phyloP scores from a whole-genome alignment of 2,329 filamentous ascomycete species.

The Diaporthe citriasiana region DNA sequence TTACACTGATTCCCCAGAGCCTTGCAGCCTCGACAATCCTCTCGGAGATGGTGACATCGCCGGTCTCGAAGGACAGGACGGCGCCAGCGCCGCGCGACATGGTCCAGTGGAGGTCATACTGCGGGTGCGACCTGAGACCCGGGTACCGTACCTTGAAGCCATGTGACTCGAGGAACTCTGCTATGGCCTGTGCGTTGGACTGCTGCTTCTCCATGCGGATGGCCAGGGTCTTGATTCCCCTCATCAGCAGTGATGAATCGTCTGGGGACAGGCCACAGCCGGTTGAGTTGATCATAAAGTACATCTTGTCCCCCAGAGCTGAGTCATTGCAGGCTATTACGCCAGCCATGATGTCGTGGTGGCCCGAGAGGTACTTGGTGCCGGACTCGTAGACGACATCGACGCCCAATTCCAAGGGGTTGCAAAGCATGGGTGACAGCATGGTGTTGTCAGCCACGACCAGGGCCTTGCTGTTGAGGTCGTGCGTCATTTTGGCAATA shows the following conservation, averaged over 20 bases:
- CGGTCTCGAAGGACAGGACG: slow-evolving; percentile 96
- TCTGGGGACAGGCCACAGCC: slow-evolving; percentile 95
- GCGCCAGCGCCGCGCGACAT: slow-evolving; percentile 96
- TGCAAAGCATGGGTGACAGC: slow-evolving; percentile 94
- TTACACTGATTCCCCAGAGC: slow-evolving; percentile 95
- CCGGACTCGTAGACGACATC: slow-evolving; percentile 98
- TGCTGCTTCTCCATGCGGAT: slow-evolving; percentile 99
- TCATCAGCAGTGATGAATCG: slow-evolving; percentile 94
- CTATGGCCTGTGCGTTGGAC: slow-evolving; percentile 89
- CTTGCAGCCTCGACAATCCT: slow-evolving; percentile 94
- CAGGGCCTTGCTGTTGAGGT: slow-evolving; percentile 81
- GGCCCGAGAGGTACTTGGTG: slow-evolving; percentile 97
- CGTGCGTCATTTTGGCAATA: slow-evolving; percentile 83
- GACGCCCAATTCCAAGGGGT: slow-evolving; percentile 93
- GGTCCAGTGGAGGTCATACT: slow-evolving; percentile 96
- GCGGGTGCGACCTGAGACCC: slow-evolving; percentile 92
- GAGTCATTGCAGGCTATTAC: slow-evolving; percentile 92
- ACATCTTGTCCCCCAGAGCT: slow-evolving; percentile 87
- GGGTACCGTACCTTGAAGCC: slow-evolving; percentile 98
- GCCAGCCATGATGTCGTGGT: slow-evolving; percentile 99
- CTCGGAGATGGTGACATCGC: slow-evolving; percentile 85
- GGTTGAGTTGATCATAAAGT: slow-evolving; percentile 96
- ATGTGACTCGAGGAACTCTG: slow-evolving; percentile 88
- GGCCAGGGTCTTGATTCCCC: slow-evolving; percentile 95
- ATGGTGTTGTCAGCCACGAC: slow-evolving; percentile 99